phyloP scores from a whole-genome alignment of 129 eudicot genomes.

The Flaveria sonorensis region DNA sequence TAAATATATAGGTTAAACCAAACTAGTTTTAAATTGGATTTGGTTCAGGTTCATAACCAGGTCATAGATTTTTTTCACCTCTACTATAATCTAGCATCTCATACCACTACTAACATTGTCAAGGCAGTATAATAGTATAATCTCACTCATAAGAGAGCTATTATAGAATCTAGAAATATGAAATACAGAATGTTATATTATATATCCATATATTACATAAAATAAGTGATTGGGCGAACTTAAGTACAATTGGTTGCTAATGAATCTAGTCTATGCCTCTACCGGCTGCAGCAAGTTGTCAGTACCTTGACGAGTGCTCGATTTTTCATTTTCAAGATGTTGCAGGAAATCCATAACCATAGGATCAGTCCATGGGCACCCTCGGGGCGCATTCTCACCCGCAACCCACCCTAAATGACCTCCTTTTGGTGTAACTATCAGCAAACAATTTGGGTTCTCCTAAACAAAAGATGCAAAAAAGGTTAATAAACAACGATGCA shows the following conservation, averaged over 20 bases:
- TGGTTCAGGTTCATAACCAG: no score
- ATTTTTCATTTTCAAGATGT: conserved; percentile 52
- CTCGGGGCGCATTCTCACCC: conserved; percentile 69
- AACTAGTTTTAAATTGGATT: no score
- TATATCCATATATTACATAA: neutral
- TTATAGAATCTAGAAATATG: no score
- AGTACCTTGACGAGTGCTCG: conserved; percentile 19
- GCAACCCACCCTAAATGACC: conserved; percentile 99
- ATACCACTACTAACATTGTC: no score
- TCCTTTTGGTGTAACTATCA: conserved; percentile 94
- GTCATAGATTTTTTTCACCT: no score
- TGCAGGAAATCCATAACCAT: conserved; percentile 88
- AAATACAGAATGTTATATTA: neutral
- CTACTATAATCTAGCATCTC: no score
- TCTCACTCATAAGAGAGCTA: no score
- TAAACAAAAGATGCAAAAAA: conserved; percentile 26
- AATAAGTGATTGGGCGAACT: neutral
- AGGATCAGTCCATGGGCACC: conserved; percentile 98
- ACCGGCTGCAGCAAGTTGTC: conserved; percentile 16
- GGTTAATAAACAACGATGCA: neutral
- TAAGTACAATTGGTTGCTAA: conserved; percentile 20
- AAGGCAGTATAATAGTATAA: no score
- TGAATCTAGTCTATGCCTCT: conserved; percentile 24
- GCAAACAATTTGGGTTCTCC: conserved; percentile 75
- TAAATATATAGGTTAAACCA: no score